Percentiles rank a stretch among this genome's conserved stretches.
These are phyloP conservation scores for Mycena galopus DNA, from an alignment of 768 basidiomycete genomes.

Conservation along the genomic window DNA sequence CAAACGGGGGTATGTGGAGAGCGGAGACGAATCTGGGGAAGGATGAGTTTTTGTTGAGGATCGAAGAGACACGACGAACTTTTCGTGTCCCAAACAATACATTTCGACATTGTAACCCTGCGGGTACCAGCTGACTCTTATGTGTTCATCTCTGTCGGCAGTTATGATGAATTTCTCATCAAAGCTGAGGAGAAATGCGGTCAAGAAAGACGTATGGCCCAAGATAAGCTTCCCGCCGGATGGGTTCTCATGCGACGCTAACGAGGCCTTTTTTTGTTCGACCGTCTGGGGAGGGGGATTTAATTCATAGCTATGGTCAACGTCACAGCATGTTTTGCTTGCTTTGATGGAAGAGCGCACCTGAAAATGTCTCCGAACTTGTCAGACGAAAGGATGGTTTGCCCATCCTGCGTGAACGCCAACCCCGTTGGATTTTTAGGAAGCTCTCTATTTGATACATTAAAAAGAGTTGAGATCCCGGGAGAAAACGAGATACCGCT, in stretches of 20 bases:
- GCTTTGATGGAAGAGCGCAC: conserved; percentile 50
- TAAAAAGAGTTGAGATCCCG: conserved; percentile 2
- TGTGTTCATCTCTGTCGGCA: conserved; percentile 95
- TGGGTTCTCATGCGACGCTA: conserved; percentile 76
- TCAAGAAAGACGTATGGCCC: conserved; percentile 92
- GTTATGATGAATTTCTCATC: conserved; percentile 86
- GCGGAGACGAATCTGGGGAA: conserved; percentile 82
- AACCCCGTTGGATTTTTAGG: conserved; percentile 87
- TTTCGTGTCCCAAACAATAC: conserved; percentile 88
- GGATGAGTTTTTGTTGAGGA: background rate
- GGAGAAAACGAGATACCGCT: conserved; percentile 61
- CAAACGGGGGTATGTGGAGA: conserved; percentile 71
- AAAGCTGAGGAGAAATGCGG: conserved; percentile 72
- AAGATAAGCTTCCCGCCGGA: conserved; percentile 79
- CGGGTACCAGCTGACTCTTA: conserved; percentile 92
- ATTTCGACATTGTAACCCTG: conserved; percentile 87
- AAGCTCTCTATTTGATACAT: conserved; percentile 67
- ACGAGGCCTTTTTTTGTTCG: conserved; percentile 53
- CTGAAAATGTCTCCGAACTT: conserved; percentile 96
- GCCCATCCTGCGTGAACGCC: conserved; percentile 68
- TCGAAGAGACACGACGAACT: conserved; percentile 59
- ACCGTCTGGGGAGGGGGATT: conserved; percentile 49
- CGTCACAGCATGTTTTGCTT: background rate
- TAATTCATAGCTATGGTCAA: conserved; percentile 69
- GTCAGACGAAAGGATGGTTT: conserved; percentile 86